Conservation (phyloP, 1,284 basidiomycete genomes). For the Sphaerobolus stellatus region DNA sequence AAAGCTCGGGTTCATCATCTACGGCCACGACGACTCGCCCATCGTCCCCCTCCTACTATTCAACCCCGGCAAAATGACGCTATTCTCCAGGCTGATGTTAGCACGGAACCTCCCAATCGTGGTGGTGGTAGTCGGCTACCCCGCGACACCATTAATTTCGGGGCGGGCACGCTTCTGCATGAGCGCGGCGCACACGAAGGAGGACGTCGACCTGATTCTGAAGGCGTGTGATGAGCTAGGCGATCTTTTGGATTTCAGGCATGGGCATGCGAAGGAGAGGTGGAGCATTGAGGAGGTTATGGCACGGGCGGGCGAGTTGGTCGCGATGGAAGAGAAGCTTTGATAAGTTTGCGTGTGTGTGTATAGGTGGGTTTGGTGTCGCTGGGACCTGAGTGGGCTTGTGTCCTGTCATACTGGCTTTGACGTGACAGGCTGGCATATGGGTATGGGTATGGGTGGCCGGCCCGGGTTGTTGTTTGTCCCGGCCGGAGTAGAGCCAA, state of each 20-base stretch:
- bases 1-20: conserved; percentile 97
- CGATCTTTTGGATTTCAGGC: conserved; percentile 82
- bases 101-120: conserved; percentile 79
- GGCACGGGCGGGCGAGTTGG: conserved; percentile 75
- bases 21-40: conserved; percentile 88
- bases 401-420: too few species aligned
- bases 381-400: too few species aligned
- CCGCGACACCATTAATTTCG: conserved; percentile 89
- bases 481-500: too few species aligned
- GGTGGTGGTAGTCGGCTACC: conserved; percentile 89
- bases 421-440: too few species aligned
- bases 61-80: conserved; percentile 90
- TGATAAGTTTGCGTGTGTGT: too few species aligned
- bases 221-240: conserved; percentile 93
- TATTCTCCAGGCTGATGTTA: conserved; percentile 89
- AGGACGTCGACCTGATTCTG: conserved; percentile 88
- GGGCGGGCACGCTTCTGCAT: conserved; percentile 93
- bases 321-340: conserved; percentile 51
- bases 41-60: conserved; percentile 94
- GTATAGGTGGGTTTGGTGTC: too few species aligned
- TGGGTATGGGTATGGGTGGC: too few species aligned
- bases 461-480: too few species aligned
- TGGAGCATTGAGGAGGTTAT: conserved; percentile 85
- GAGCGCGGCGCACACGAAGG: conserved; percentile 93
- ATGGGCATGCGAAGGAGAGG: conserved; percentile 63